Evolutionary conservation across 2,329 filamentous ascomycete species (phyloP).

Genomic region (Thelonectria blattea): DNA sequence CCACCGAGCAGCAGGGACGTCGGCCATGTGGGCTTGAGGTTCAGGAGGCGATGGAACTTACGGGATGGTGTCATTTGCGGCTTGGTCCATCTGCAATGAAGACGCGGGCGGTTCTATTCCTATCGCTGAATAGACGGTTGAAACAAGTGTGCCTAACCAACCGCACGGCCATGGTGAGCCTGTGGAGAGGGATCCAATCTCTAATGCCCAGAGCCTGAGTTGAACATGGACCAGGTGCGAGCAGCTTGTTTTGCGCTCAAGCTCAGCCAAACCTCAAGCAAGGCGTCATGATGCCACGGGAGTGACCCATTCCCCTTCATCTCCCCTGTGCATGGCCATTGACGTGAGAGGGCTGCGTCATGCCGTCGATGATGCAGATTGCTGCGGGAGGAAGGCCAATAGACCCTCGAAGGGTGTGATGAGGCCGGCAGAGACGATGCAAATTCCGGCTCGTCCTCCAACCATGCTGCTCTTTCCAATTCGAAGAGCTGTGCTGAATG

Average conservation of each 20-base stretch:
- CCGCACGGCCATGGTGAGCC: slow-evolving; percentile 29
- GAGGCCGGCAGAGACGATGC: slow-evolving; percentile 36
- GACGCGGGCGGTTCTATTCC: slow-evolving; percentile 18
- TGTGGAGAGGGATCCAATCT: slow-evolving; percentile 34
- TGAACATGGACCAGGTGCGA: slow-evolving; percentile 23
- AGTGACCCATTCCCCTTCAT: slow-evolving; percentile 21
- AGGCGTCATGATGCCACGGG: slow-evolving; percentile 11
- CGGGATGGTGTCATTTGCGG: slow-evolving; percentile 37
- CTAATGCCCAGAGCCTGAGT: slow-evolving; percentile 28
- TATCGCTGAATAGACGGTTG: slow-evolving; percentile 31
- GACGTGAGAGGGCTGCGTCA: slow-evolving; percentile 15
- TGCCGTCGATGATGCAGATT: slow-evolving; percentile 14
- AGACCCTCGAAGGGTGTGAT: slow-evolving; percentile 23
- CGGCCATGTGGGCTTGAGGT: slow-evolving; percentile 34
- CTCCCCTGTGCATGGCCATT: slow-evolving; percentile 16
- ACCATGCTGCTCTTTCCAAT: slow-evolving; percentile 29
- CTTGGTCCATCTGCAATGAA: slow-evolving; percentile 30
- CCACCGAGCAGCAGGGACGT: slow-evolving; percentile 26
- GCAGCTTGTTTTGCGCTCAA: slow-evolving; percentile 26
- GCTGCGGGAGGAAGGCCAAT: slow-evolving; percentile 25
- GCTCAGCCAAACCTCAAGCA: slow-evolving; percentile 26
- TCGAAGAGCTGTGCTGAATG: slow-evolving; percentile 17
- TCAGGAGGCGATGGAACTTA: slow-evolving; percentile 26
- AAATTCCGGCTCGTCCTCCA: slow-evolving; percentile 15
- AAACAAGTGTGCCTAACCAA: slow-evolving; percentile 30